phyloP scores from a whole-genome alignment of 2,329 filamentous ascomycete species.

The Sporothrix dimorphospora region DNA sequence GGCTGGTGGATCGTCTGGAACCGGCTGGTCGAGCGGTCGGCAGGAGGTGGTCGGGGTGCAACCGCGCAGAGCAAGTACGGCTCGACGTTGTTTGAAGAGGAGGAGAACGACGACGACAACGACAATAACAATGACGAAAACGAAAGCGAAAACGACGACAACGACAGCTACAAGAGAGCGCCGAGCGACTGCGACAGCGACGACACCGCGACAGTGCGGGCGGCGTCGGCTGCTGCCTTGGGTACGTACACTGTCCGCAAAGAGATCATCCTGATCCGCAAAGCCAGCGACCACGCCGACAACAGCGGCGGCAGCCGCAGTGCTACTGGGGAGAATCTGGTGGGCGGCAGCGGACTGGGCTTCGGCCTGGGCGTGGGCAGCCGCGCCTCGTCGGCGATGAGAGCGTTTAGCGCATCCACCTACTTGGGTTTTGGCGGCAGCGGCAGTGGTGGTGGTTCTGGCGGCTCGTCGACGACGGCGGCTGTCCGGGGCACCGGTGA shows the following conservation, averaged over 20 bases:
- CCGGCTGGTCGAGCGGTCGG: slow-evolving; percentile 49
- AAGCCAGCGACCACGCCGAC: slow-evolving; percentile 58
- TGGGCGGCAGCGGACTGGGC: slow-evolving; percentile 39
- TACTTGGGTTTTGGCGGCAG: slow-evolving; percentile 28
- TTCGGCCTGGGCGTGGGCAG: slow-evolving; percentile 36
- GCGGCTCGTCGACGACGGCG: slow-evolving; percentile 36
- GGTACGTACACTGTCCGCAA: slow-evolving; percentile 47
- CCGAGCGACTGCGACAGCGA: slow-evolving; percentile 20
- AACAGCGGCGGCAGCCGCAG: slow-evolving; percentile 40
- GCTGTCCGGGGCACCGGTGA: slow-evolving; percentile 42
- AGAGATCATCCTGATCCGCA: slow-evolving; percentile 64
- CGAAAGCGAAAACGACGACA: too few species aligned
- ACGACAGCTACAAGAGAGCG: not conserved
- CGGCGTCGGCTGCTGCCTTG: not conserved
- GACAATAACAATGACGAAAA: slow-evolving; percentile 4
- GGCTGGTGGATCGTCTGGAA: slow-evolving; percentile 75
- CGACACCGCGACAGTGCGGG: slow-evolving; percentile 20
- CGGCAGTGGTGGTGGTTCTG: not conserved
- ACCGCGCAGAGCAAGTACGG: slow-evolving; percentile 17
- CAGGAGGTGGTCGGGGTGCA: not conserved
- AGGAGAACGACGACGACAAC: not conserved
- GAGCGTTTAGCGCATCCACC: slow-evolving; percentile 28
- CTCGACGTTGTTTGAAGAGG: slow-evolving; percentile 25
- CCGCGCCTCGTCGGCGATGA: slow-evolving; percentile 39
- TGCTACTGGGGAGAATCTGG: not conserved